These are phyloP conservation scores for Saccharomycopsis fodiens DNA, from an alignment of 805 yeast species.

Conservation along the genomic window DNA sequence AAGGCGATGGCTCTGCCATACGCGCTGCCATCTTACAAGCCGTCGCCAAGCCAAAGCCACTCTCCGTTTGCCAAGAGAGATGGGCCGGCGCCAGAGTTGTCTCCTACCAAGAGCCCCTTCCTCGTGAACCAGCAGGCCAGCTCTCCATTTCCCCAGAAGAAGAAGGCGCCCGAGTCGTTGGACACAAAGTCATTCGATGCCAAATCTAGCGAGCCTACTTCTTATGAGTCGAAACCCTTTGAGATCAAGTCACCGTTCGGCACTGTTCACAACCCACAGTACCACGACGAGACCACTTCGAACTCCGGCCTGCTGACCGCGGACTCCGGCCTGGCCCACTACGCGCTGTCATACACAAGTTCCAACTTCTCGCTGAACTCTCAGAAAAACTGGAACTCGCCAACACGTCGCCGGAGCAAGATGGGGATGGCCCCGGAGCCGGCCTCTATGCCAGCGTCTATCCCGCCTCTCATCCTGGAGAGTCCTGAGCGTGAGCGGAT, in stretches of 20 bases:
- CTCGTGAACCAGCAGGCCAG: too few species aligned
- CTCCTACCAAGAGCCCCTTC: too few species aligned
- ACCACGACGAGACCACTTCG: constrained; percentile 7
- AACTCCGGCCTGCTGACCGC: constrained; percentile 6
- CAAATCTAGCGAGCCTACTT: too few species aligned
- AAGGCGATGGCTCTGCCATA: too few species aligned
- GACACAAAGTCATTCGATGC: too few species aligned
- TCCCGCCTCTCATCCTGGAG: not conserved
- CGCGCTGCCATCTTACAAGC: too few species aligned
- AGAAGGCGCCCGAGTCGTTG: too few species aligned
- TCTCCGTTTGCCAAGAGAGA: too few species aligned
- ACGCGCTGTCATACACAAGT: constrained; percentile 22
- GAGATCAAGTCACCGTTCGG: constrained; percentile 20
- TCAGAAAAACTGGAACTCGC: constrained; percentile 34
- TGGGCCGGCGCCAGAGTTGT: too few species aligned
- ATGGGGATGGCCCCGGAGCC: constrained; percentile 24
- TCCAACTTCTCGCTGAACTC: constrained; percentile 22
- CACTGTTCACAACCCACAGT: constrained; percentile 12
- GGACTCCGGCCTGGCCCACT: constrained; percentile 21
- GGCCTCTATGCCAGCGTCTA: not conserved
- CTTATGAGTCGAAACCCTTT: not conserved
- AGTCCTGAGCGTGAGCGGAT: not conserved
- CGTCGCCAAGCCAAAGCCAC: too few species aligned
- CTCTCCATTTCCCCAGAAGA: too few species aligned
- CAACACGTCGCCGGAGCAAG: constrained; percentile 32